A percentile compares a stretch with the other conserved stretches of the same genome.
These are phyloP conservation scores for Platanus orientalis DNA, from an alignment of 164 flowering plant genomes.

Conservation along the genomic window DNA sequence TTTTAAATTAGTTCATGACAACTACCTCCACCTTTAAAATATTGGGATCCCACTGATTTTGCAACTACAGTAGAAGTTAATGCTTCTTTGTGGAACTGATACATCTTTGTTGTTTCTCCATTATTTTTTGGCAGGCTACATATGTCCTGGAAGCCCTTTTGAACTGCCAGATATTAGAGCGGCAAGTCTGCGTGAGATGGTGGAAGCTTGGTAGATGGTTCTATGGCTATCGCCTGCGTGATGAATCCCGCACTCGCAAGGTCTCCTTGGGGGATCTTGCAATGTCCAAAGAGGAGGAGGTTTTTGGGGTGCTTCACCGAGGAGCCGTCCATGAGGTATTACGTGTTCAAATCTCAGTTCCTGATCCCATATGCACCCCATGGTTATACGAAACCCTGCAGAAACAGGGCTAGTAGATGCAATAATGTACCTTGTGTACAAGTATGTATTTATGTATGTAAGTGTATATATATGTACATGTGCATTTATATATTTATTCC, in stretches of 20 bases:
- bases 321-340: slow-evolving; percentile 83
- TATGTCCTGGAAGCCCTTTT: slow-evolving; percentile 42
- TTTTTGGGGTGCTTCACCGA: slow-evolving; percentile 64
- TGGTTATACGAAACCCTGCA: slow-evolving; percentile 30
- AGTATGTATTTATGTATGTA: neutral
- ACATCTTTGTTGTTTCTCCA: too few relatives aligned
- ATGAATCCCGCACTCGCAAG: slow-evolving; percentile 47
- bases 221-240: slow-evolving; percentile 66
- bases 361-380: slow-evolving; percentile 25
- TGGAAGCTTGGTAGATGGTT: slow-evolving; percentile 92
- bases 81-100: too few relatives aligned
- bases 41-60: too few relatives aligned
- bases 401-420: neutral
- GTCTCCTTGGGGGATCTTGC: slow-evolving; percentile 57
- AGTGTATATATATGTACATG: neutral
- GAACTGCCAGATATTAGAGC: slow-evolving; percentile 45
- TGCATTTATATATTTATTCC: neutral
- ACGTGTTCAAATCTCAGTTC: slow-evolving; percentile 62
- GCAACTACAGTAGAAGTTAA: too few relatives aligned
- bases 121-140: slow-evolving; percentile 42
- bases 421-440: neutral
- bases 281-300: slow-evolving; percentile 40
- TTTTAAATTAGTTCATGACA: too few relatives aligned
- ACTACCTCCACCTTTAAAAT: too few relatives aligned
- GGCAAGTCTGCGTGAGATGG: slow-evolving; percentile 74